Evolutionary conservation across 1,284 basidiomycete species (phyloP).

Genomic region (Cryptococcus hybrid): DNA sequence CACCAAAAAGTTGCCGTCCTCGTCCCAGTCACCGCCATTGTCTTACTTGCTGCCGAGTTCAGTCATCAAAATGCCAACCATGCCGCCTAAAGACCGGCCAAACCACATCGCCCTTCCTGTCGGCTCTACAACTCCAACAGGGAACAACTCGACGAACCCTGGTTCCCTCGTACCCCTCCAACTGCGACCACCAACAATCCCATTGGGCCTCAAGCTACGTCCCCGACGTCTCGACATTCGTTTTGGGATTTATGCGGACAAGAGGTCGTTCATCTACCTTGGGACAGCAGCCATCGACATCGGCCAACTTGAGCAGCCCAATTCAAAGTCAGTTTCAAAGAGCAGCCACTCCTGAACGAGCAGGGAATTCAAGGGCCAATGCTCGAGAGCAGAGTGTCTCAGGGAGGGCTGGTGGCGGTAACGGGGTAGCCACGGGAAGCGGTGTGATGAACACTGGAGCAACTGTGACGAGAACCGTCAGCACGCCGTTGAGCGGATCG

Average conservation of each 20-base stretch:
- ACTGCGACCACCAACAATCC: slow-evolving; percentile 10
- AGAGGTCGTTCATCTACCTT: slow-evolving; percentile 40
- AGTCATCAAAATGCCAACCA: background rate
- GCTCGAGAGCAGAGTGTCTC: background rate
- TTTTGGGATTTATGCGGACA: slow-evolving; percentile 48
- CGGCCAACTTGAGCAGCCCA: background rate
- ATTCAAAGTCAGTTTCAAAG: too few relatives aligned
- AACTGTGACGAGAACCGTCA: slow-evolving; percentile 37
- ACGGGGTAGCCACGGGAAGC: background rate
- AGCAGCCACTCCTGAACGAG: background rate
- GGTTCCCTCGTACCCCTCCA: slow-evolving; percentile 22
- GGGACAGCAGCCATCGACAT: slow-evolving; percentile 19
- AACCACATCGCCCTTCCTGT: slow-evolving; percentile 31
- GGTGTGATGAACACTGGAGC: slow-evolving; percentile 7
- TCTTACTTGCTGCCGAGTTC: too few relatives aligned
- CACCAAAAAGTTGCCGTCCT: too few relatives aligned
- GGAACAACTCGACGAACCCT: background rate
- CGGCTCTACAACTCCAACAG: too few relatives aligned
- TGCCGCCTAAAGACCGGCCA: slow-evolving; percentile 14
- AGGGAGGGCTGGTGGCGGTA: background rate
- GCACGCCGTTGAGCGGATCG: slow-evolving; percentile 24
- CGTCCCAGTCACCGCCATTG: too few relatives aligned
- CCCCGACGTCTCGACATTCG: slow-evolving; percentile 40
- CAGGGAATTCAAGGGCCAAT: background rate
- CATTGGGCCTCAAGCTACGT: slow-evolving; percentile 1